Evolutionary conservation across 345 rosid genomes (phyloP).

Genomic region (Citrus sp.): DNA sequence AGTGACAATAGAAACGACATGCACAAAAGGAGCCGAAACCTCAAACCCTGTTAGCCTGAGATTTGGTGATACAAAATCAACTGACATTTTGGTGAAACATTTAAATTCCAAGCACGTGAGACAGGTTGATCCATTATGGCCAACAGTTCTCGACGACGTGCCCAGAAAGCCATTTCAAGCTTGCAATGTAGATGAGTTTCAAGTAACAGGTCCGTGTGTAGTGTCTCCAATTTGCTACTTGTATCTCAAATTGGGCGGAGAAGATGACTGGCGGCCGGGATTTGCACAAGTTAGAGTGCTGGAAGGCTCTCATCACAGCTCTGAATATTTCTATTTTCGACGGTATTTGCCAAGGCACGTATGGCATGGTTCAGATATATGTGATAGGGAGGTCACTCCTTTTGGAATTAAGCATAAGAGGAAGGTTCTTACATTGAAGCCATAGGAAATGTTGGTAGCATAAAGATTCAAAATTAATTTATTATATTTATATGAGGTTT

Average conservation of each 20-base stretch:
- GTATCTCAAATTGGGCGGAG: constrained; percentile 36
- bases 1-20: constrained; percentile 47
- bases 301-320: constrained; percentile 27
- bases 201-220: constrained; percentile 32
- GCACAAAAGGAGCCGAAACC: constrained; percentile 43
- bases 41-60: constrained; percentile 38
- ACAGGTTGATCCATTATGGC: constrained; percentile 40
- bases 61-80: constrained; percentile 43
- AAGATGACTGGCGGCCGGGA: constrained; percentile 57
- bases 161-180: constrained; percentile 47
- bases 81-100: constrained; percentile 34
- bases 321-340: constrained; percentile 41
- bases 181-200: constrained; percentile 48
- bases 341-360: constrained; percentile 40
- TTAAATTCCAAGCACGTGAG: constrained; percentile 37
- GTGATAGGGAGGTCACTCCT: constrained; percentile 41
- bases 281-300: constrained; percentile 32
- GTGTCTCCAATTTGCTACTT: constrained; percentile 39
- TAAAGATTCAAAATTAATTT: neutral
- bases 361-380: constrained; percentile 50
- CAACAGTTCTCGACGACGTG: constrained; percentile 29
- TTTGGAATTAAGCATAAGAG: constrained; percentile 42
- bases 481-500: neutral
- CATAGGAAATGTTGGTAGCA: neutral
- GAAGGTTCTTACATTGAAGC: constrained; percentile 14